These are phyloP conservation scores for Diplosphaera chodatii DNA, from an alignment of 139 green algal species.

Conservation along the genomic window DNA sequence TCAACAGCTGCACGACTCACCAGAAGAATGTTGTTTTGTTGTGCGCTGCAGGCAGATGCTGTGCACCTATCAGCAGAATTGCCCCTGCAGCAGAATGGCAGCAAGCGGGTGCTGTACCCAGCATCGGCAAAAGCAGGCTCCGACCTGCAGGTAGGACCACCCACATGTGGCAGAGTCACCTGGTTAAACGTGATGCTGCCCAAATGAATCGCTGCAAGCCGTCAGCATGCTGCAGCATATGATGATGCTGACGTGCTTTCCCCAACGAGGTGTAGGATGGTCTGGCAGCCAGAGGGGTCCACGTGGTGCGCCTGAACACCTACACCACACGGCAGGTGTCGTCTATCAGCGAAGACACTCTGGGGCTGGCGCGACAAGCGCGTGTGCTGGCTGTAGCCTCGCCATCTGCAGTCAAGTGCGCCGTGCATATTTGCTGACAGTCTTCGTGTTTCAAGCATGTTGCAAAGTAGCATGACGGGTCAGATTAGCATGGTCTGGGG, in stretches of 20 bases:
- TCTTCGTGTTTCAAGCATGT: too few relatives aligned
- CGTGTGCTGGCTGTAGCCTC: slow-evolving; percentile 75
- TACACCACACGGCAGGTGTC: slow-evolving; percentile 73
- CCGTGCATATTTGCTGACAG: too few relatives aligned
- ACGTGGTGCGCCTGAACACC: slow-evolving; percentile 71
- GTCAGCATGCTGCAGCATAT: too few relatives aligned
- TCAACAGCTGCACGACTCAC: too few relatives aligned
- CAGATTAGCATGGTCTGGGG: too few relatives aligned
- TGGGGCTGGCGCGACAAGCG: slow-evolving; percentile 44
- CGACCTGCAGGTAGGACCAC: slow-evolving; percentile 40
- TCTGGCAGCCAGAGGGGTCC: slow-evolving; percentile 54
- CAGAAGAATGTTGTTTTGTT: too few relatives aligned
- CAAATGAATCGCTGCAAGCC: too few relatives aligned
- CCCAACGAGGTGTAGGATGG: slow-evolving; percentile 33
- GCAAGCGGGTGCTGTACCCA: slow-evolving; percentile 71
- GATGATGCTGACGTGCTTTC: not conserved
- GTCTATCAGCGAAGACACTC: slow-evolving; percentile 18
- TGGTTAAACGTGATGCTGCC: too few relatives aligned
- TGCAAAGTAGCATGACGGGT: too few relatives aligned
- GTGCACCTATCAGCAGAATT: slow-evolving; percentile 70
- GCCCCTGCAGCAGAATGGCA: slow-evolving; percentile 46
- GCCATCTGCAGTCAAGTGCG: slow-evolving; percentile 73
- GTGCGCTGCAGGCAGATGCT: slow-evolving; percentile 66
- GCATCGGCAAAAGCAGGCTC: slow-evolving; percentile 60
- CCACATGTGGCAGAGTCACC: too few relatives aligned